phyloP scores from a whole-genome alignment of 176 grass and related monocot genomes.

The Eremochloa ophiuroides region DNA sequence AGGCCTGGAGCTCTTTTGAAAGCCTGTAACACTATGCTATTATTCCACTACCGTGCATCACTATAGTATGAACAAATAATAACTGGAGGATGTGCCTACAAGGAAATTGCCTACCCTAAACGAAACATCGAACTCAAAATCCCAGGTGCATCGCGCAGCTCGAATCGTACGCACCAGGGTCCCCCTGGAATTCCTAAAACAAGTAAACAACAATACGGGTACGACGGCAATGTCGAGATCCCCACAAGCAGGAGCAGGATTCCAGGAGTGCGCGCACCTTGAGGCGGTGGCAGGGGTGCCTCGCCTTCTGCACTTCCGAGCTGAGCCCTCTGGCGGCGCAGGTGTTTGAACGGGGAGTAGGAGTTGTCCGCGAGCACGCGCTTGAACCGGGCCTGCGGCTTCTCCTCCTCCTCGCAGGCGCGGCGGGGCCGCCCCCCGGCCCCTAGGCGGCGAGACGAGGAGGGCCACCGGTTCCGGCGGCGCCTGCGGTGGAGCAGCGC shows the following conservation, averaged over 20 bases:
- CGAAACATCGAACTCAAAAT: no score
- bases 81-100: no score
- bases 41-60: not conserved
- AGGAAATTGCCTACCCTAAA: no score
- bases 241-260: not conserved
- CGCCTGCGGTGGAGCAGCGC: slow-evolving; percentile 36
- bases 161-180: not conserved
- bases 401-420: slow-evolving; percentile 55
- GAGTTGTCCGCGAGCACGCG: slow-evolving; percentile 76
- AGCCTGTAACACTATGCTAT: not conserved
- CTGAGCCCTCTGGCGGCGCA: slow-evolving; percentile 32
- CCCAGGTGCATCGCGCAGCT: not conserved
- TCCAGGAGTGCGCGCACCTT: not conserved
- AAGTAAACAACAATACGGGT: not conserved
- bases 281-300: not conserved
- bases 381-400: slow-evolving; percentile 79
- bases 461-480: not conserved
- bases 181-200: not conserved
- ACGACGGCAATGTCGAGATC: not conserved
- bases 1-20: not conserved
- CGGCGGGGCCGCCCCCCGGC: slow-evolving; percentile 28
- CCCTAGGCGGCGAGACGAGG: slow-evolving; percentile 11
- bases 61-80: not conserved
- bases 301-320: slow-evolving; percentile 22
- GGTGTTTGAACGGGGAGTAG: slow-evolving; percentile 77